Evolutionary conservation across 805 yeast genomes (phyloP), one percentile per base, ranked within the genome.

Genomic region (Blastobotrys parvus): DNA sequence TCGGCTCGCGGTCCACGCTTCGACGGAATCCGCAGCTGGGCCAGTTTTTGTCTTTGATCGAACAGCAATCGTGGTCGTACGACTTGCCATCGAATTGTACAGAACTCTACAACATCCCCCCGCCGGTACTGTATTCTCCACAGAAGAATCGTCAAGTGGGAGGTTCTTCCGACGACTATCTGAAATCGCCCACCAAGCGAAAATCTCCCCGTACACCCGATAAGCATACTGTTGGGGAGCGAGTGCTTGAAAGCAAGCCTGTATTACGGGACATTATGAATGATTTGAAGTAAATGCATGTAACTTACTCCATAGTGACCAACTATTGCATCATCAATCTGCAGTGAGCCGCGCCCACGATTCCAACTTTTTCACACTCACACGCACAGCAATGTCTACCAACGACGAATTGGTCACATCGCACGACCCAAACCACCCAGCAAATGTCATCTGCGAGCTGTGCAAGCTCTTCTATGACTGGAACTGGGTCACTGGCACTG

Each of bases 401-500:
- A 15, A 17, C 20, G 46, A 44, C 17, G 39, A 30, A n/a, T 36
- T 44, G 3, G 22, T 68, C 27, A 48, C 44, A 13, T 70, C 74
- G 2, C 50, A 61, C n/a, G 77, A 74, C 46, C 74, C 77, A 11
- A 60, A 66, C 34, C 90, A 83, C 59, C 95, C 97, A 0, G 94
- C 95, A 2, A 80, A 82, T 55, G 67, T 83, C 53, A 85, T 89
- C 48, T 87, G 95, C 60, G 83, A 82, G 46, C 70, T 89, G 23
- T 88, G 96, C 59, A 69, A 75, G 41, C 65, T 74, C 15, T 86
- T 90, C 59, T 90, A 82, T 60, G 70, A 75, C 52, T 82, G 82
- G 56, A 82, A 84, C 40, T 88, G 96, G 95, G 90, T 86, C 53
- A 80, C 95, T 0, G 97, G 97, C 2, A 90, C 97, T 1, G 97